Base-by-base conservation (phyloP, 2,329 filamentous ascomycete species). In the Fonsecaea erecta region DNA sequence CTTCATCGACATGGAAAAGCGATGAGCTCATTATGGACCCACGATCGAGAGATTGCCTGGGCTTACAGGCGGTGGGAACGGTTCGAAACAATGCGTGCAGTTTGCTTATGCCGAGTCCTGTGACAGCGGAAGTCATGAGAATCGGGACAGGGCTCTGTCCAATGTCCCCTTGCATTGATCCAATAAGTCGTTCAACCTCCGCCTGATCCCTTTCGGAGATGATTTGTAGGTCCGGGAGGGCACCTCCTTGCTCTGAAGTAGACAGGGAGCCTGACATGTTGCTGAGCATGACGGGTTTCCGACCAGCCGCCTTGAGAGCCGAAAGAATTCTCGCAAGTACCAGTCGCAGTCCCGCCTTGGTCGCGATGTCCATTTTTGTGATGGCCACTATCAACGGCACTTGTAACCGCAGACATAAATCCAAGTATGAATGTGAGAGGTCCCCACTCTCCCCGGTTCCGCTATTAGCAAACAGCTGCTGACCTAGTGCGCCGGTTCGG, bases 1-100 rank as follows among this genome's bases (percentile, higher is more conserved):
- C 88, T 71, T 97, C 94, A 74, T 98, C 94, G 26, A 98, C 86
- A 73, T 97, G 91, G 73, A 98, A 98, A 1, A 97, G 79, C 35
- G 85, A 28, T 14, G 56, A 63, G 7, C 14, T 3, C 81, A 80
- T 1, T 87, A 85, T 62, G 86, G 83, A 64, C 87, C 62, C 52
- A 12, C 60, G 54, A 8, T 14, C 6, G n/a, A 66, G 71, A 28
- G 53, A 32, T 52, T 26, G 35, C 30, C 7, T 18, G 9, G 46
- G 21, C 43, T 28, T 40, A 34, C 18, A 35, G 9, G 35, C 30
- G 14, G 62, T 6, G 0, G 93, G 93, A 46, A 99, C 81, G 62
- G 84, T 85, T 64, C 88, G 86, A 12, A 99, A 81, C 21, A 98
- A 83, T 18, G 92, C 91, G 78, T 98, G 95, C 24, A 97, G 76